Evolutionary conservation across 805 yeast genomes (phyloP), one percentile per base, ranked within the genome.

Genomic region (Isabelozyma rhagii): DNA sequence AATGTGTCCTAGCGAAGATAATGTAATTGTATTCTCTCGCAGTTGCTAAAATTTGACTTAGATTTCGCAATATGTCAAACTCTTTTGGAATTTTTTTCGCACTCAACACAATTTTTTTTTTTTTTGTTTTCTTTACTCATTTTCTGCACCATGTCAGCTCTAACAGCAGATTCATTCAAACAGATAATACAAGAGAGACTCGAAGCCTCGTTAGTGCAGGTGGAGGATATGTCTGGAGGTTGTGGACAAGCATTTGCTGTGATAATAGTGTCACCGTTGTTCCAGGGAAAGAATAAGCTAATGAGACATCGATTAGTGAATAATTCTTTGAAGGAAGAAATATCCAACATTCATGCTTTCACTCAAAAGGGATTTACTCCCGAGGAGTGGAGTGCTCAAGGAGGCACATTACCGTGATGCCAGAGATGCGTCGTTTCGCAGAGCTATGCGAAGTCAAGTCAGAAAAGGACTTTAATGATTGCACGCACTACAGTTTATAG

Each of bases 161-260:
- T 74, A 48, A 74, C 76, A 13, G 60, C 70, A 1, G 77, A 72
- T 3, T 52, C 66, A 11, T 68, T 87, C 47, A 78, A 80, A 46
- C 57, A 66, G 11, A 68, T 77, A 25, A 84, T 87, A 46, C 70
- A 74, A 43, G 78, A 78, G 14, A 66, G 86, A 41, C 77, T 88
- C n/a, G 70, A 72, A 18, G 90, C 94, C 8, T 42, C 49, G 0
- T 80, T 85, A 52, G 89, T 84, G 9, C 86, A 84, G 58, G 91
- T 89, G 6, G 85, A 80, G 52, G 96, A 89, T 56, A 80, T 83
- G 75, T 83, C 84, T 42, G 96, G 96, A 13, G 99, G 99, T 1
- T 94, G 99, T 69, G 99, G 99, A 5, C 97, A 93, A 67, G 97
- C 98, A 2, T 93, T 92, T 68, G 97, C 96, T 39, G 97, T 91